These are phyloP conservation scores for Primulina eburnea DNA, from an alignment of 257 asterid species.

Conservation along the genomic window DNA sequence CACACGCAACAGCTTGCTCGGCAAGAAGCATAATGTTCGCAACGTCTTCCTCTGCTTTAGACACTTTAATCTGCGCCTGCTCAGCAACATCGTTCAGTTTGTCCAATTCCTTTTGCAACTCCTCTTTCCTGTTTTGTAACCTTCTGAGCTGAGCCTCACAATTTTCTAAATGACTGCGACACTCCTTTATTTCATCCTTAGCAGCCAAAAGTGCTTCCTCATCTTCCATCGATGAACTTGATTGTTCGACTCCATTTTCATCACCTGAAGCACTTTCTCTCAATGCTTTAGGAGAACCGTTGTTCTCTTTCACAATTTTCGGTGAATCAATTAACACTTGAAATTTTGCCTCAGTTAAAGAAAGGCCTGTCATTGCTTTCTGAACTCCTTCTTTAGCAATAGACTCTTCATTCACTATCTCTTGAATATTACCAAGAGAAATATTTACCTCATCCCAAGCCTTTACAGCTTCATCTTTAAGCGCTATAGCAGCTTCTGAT, in stretches of 20 bases:
- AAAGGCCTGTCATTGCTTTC: conserved; percentile 61
- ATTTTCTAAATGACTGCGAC: conserved; percentile 49
- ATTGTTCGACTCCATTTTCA: conserved; percentile 39
- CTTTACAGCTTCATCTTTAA: conserved; percentile 74
- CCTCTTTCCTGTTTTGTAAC: conserved; percentile 75
- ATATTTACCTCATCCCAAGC: conserved; percentile 61
- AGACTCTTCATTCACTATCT: conserved; percentile 62
- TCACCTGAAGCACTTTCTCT: conserved; percentile 22
- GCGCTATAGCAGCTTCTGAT: conserved; percentile 87
- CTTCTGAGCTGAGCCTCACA: conserved; percentile 72
- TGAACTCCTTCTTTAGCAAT: conserved; percentile 70
- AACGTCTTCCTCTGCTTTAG: conserved; percentile 89
- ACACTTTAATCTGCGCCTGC: conserved; percentile 54
- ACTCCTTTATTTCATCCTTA: conserved; percentile 52
- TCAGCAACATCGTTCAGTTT: conserved; percentile 67
- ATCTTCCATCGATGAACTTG: conserved; percentile 21
- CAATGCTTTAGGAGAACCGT: conserved; percentile 24
- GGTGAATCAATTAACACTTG: conserved; percentile 54
- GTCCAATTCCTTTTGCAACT: conserved; percentile 78
- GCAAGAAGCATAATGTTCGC: conserved; percentile 93
- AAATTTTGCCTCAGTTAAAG: conserved; percentile 78
- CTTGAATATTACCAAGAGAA: conserved; percentile 53
- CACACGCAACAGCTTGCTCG: conserved; percentile 90
- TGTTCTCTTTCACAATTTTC: conserved; percentile 39
- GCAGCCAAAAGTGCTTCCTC: conserved; percentile 58